Conservation (phyloP, 352 stramenopile species). For the Phytophthora citrophthora region DNA sequence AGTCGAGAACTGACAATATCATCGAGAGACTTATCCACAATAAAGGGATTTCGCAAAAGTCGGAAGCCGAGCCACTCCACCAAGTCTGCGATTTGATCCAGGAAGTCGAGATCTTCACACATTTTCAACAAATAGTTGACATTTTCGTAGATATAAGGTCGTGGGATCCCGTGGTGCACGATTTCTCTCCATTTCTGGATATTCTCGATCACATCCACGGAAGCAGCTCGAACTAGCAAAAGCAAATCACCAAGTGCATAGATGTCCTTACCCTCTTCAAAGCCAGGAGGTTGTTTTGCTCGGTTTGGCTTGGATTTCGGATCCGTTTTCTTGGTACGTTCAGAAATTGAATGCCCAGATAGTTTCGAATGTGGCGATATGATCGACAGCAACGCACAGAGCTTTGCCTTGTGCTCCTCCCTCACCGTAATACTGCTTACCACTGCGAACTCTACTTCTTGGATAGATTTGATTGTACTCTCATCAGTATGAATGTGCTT, state of each 20-base stretch:
- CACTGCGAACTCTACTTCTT: slow-evolving; percentile 49
- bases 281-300: neutral
- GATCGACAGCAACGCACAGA: slow-evolving; percentile 29
- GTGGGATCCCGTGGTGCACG: slow-evolving; percentile 41
- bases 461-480: slow-evolving; percentile 16
- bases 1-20: slow-evolving; percentile 26
- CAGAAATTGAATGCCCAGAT: neutral
- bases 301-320: slow-evolving; percentile 4
- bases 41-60: slow-evolving; percentile 62
- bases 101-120: slow-evolving; percentile 60
- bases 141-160: slow-evolving; percentile 43
- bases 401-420: slow-evolving; percentile 55
- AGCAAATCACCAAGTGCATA: slow-evolving; percentile 63
- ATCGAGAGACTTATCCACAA: slow-evolving; percentile 45
- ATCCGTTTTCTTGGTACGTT: neutral
- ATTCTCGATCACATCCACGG: slow-evolving; percentile 63
- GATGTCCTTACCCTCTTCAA: slow-evolving; percentile 54
- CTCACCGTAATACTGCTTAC: slow-evolving; percentile 52
- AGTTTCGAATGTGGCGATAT: slow-evolving; percentile 13
- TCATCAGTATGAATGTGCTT: neutral
- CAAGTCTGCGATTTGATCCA: slow-evolving; percentile 44
- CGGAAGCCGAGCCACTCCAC: slow-evolving; percentile 64
- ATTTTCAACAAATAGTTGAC: slow-evolving; percentile 67
- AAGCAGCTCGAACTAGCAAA: slow-evolving; percentile 54
- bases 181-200: slow-evolving; percentile 46